Conservation (phyloP, 768 basidiomycete genomes). For the Cystoderma amianthinum region DNA sequence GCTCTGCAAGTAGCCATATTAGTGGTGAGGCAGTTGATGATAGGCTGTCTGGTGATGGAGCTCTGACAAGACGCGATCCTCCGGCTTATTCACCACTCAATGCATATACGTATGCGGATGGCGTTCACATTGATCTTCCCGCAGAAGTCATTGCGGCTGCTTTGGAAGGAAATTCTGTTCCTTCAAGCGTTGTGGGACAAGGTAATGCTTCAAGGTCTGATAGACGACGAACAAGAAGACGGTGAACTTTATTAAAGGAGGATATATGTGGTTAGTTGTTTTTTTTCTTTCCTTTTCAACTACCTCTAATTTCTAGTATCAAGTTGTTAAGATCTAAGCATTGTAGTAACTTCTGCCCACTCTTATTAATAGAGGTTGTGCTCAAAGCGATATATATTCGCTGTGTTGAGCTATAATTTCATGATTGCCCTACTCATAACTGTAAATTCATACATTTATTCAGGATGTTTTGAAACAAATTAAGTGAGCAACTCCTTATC, state of each 20-base stretch:
- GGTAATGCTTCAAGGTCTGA: conserved; percentile 40
- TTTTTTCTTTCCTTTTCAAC: background rate
- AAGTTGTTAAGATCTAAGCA: conserved; percentile 10
- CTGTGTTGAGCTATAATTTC: background rate
- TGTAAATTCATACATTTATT: background rate
- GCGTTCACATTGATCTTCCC: conserved; percentile 89
- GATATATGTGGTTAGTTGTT: conserved; percentile 16
- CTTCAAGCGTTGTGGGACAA: conserved; percentile 51
- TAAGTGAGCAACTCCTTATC: too few species aligned
- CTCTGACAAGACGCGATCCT: conserved; percentile 55
- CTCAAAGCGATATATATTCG: background rate
- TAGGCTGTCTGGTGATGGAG: conserved; percentile 22
- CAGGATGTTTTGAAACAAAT: background rate
- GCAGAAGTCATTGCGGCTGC: conserved; percentile 90
- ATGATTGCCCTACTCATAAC: background rate
- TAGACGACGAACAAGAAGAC: conserved; percentile 52
- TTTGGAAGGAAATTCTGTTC: conserved; percentile 65
- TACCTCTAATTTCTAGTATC: too few species aligned
- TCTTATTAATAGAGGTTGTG: conserved; percentile 1
- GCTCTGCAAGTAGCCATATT: conserved; percentile 17
- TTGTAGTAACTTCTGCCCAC: conserved; percentile 3
- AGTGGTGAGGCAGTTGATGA: conserved; percentile 15
- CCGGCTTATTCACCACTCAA: conserved; percentile 89
- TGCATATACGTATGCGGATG: conserved; percentile 76
- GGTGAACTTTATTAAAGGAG: conserved; percentile 23